Evolutionary conservation across 108 stramenopile genomes (phyloP).

Genomic region (Skeletonema menzelii): DNA sequence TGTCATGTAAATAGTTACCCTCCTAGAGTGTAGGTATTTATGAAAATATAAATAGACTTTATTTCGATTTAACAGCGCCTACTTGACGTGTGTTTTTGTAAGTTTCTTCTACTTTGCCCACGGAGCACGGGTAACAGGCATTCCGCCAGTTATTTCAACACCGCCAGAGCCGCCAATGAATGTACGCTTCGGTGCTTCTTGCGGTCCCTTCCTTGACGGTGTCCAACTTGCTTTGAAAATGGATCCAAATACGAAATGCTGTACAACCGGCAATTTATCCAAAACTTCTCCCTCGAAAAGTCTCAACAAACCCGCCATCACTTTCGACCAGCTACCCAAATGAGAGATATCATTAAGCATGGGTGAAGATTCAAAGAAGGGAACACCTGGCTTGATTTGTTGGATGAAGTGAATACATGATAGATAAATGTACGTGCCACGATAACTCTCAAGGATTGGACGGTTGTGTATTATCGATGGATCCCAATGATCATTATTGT

Average conservation of each 20-base stretch:
- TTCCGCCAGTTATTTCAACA: conserved; percentile 16
- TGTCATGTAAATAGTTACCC: conserved; percentile 44
- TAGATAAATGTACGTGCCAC: conserved; percentile 66
- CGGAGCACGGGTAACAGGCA: conserved; percentile 51
- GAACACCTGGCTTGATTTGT: conserved; percentile 83
- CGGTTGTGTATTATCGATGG: conserved; percentile 42
- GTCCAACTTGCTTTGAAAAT: conserved; percentile 73
- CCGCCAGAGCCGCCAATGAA: conserved; percentile 40
- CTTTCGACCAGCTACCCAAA: conserved; percentile 83
- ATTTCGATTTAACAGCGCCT: not conserved
- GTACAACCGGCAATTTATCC: conserved; percentile 91
- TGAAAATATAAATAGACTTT: conserved; percentile 9
- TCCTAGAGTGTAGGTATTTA: not conserved
- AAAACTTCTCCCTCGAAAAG: conserved; percentile 93
- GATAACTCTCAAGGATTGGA: conserved; percentile 28
- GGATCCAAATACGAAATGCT: conserved; percentile 94
- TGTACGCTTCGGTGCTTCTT: conserved; percentile 57
- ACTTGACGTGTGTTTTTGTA: too few species aligned
- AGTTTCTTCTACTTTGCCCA: conserved; percentile 49
- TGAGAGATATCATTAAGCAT: conserved; percentile 92
- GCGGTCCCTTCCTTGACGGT: conserved; percentile 48
- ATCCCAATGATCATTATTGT: conserved; percentile 41
- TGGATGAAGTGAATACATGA: conserved; percentile 86
- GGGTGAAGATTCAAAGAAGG: conserved; percentile 92
- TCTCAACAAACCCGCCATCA: conserved; percentile 70